Evolutionary conservation across 2,329 filamentous ascomycete genomes (phyloP), one percentile per base, ranked within the genome.

Genomic region (Alternaria tenuissima): DNA sequence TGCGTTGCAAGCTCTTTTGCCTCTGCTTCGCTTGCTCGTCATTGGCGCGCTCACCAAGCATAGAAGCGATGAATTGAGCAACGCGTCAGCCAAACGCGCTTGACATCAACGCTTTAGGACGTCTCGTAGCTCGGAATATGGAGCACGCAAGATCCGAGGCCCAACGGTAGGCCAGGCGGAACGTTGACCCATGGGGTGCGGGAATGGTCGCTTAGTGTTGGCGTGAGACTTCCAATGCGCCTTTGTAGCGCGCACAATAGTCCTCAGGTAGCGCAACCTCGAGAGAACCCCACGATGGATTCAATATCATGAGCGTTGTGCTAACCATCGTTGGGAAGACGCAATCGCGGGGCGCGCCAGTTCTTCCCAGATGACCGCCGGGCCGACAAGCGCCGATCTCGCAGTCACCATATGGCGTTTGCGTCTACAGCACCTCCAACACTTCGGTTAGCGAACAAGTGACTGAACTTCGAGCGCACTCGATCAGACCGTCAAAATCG

Each of bases 261-360:
- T 18, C 36, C 8, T 38, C 14, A 49, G 32, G 20, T 36, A 49
- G 46, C 20, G 30, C 46, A 36, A 20, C 14, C 14, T 36, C 20
- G 32, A 49, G 14, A 34, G 30, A 34, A 22, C 16, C 14, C 46
- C 46, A 32, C 14, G 46, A 49, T n/a, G 20, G 16, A 24, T 49
- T 24, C 46, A 24, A 24, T 26, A 49, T 38, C 30, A 38, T 8
- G 46, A 48, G 51, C 59, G 63, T 67, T 65, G 30, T 39, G 43
- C 58, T 65, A 63, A 54, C 42, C 52, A 49, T 38, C 64, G 64
- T 65, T 63, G 56, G 43, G 48, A 54, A 57, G 48, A 52, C 59
- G 48, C 36, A 51, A 38, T 51, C 52, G 52, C 52, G 53, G 57
- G 46, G 53, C 47, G 22, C 46, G 30, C 26, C 44, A 42, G 46